Base-by-base conservation (phyloP, 2,329 filamentous ascomycete genomes). In the Zasmidium angulare region DNA sequence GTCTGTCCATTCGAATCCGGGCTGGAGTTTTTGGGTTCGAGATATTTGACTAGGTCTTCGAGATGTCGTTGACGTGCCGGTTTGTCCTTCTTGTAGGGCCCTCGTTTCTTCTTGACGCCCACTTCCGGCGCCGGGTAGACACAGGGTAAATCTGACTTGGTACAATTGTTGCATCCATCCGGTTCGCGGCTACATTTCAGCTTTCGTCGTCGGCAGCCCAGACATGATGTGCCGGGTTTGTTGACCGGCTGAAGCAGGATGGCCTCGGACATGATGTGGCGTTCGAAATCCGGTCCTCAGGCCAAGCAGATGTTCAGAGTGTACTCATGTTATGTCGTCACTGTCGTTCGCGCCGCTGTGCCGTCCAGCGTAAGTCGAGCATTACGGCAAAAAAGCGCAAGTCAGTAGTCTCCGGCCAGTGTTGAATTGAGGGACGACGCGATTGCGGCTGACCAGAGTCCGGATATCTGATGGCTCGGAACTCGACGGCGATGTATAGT, bases 61-160 rank as follows among this genome's bases (percentile, higher is more conserved):
- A 68, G 56, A 61, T 71, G 68, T n/a, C 66, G 64, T 54, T 69
- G 64, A 6, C 67, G 65, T 36, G 65, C 55, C 43, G 63, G 60
- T 47, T 68, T 69, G 54, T 69, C 67, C 50, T 71, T 71, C 59
- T 69, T 69, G 59, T 71, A 71, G 1, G 69, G 68, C 1, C 69
- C 69, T 55, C 69, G 66, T 26, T 71, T 71, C 7, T 66, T 63
- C 51, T 68, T 69, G n/a, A 66, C 60, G 19, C 69, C 66, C 12
- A 59, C 14, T 21, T 71, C 67, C 3, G 66, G 66, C 3, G 61
- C 46, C 17, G 66, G 64, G 49, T 70, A 71, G 1, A 70, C 66
- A 56, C 69, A 71, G 31, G 66, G 67, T 23, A 70, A 53, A 6
- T 66, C 63, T 20, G 65, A 54, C 49, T 69, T 70, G 29, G 55